Evolutionary conservation across 805 yeast genomes (phyloP), one percentile per base, ranked within the genome.

Genomic region (Wickerhamomyces canadensis): DNA sequence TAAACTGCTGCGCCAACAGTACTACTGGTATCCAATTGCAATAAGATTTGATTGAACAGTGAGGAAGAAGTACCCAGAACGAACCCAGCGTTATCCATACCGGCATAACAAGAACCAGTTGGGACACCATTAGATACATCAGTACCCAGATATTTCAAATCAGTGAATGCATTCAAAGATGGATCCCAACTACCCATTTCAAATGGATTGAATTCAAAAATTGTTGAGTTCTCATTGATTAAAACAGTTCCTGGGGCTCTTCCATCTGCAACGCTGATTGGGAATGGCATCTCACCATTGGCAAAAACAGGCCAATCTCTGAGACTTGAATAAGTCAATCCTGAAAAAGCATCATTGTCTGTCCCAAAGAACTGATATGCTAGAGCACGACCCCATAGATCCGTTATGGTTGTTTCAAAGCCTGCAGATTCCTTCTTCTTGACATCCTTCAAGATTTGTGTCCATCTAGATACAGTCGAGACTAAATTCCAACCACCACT

Each of bases 171-270:
- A 40, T 71, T 64, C 37, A 84, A 60, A 2, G 81, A 65, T 12
- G 86, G 83, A 54, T 88, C 96, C 95, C 95, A 87, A 5, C 94
- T 79, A 12, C 96, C 96, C 52, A 87, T 61, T 54, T 81, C 84
- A 49, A 65, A 80, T 12, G 94, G 89, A 34, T 70, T 72, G 47
- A 76, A 58, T 46, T 78, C 76, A 44, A 79, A 75, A 36, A 69
- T 71, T 1, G 95, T 84, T 8, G 94, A 79, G 64, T 85, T 87
- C 23, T 61, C 55, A 42, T 72, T 68, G 34, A 83, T 62, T 34
- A 82, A 68, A 6, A 43, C 34, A 5, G 81, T 68, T 19, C 76
- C 78, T 12, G 85, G 84, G 13, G 69, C 61, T 59, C 86, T 67
- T 34, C 84, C 84, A 50, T 76, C 76, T 15, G 79, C 74, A 45